A percentile compares a stretch with the other conserved stretches of the same genome.
phyloP scores from a whole-genome alignment of 495 filamentous ascomycete genomes.

The Aspergillus incahuasiensis region DNA sequence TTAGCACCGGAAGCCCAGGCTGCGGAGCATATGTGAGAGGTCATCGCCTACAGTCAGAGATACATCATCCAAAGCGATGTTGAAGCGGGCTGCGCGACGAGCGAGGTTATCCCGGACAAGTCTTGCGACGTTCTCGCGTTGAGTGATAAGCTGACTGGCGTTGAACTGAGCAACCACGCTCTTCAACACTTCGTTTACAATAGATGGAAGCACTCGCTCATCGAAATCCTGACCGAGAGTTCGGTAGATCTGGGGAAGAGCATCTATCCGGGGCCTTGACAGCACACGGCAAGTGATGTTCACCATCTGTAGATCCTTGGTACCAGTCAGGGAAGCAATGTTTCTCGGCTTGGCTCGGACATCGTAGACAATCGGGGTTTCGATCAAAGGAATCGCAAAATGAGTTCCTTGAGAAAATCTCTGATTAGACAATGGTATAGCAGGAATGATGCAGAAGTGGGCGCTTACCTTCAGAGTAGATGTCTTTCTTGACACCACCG shows the following conservation, averaged over 20 bases:
- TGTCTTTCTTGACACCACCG: slow-evolving; percentile 92
- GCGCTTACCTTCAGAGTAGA: slow-evolving; percentile 82
- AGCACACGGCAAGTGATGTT: slow-evolving; percentile 99
- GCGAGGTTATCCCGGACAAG: slow-evolving; percentile 92
- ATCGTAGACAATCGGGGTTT: slow-evolving; percentile 94
- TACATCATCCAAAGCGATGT: slow-evolving; percentile 95
- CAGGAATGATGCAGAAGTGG: background rate
- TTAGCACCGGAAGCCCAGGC: slow-evolving; percentile 13
- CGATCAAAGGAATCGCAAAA: slow-evolving; percentile 90
- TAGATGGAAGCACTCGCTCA: slow-evolving; percentile 92
- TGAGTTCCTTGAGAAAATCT: slow-evolving; percentile 69
- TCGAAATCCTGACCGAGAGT: slow-evolving; percentile 96
- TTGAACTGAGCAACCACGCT: slow-evolving; percentile 99
- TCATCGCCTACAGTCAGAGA: slow-evolving; percentile 74
- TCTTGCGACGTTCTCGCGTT: slow-evolving; percentile 91
- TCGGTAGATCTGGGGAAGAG: slow-evolving; percentile 92
- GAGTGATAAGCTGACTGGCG: slow-evolving; percentile 94
- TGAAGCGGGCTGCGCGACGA: slow-evolving; percentile 87
- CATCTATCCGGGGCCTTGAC: slow-evolving; percentile 78
- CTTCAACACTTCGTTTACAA: slow-evolving; percentile 98
- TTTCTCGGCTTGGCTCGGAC: slow-evolving; percentile 96
- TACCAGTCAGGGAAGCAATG: slow-evolving; percentile 94
- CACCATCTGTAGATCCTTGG: slow-evolving; percentile 99
- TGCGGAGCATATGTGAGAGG: background rate
- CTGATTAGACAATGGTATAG: slow-evolving; percentile 15